Evolutionary conservation across 2,329 filamentous ascomycete species (phyloP).

Genomic region (Immersiporthe knoxdaviesiana): DNA sequence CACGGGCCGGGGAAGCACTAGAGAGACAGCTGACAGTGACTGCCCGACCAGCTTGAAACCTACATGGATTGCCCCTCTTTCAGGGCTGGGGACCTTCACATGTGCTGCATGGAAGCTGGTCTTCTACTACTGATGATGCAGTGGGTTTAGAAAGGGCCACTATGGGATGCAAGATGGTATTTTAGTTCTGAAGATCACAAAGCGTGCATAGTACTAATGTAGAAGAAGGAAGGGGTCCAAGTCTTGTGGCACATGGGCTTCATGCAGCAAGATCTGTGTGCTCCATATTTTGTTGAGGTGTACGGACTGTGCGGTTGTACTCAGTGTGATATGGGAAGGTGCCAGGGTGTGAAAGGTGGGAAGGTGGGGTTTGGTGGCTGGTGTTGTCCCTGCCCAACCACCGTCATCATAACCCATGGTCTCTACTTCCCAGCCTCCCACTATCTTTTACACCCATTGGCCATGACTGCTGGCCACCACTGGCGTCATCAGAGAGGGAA

Average conservation of each 20-base stretch:
- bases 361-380: constrained; percentile 26
- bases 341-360: constrained; percentile 5
- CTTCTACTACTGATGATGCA: background rate
- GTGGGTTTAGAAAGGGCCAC: background rate
- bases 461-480: background rate
- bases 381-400: constrained; percentile 28
- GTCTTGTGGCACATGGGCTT: background rate
- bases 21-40: background rate
- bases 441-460: background rate
- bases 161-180: background rate
- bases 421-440: constrained; percentile 28
- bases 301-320: too few relatives aligned
- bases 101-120: background rate
- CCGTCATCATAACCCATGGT: constrained; percentile 19
- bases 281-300: background rate
- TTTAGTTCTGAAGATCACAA: background rate
- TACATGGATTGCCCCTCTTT: background rate
- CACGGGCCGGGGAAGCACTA: constrained; percentile 5
- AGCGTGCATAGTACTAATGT: background rate
- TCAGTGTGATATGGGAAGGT: background rate
- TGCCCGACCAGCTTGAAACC: background rate
- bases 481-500: constrained; percentile 9
- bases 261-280: too few relatives aligned
- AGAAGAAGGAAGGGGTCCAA: background rate
- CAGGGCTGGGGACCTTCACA: background rate